Percentiles rank a stretch among this genome's conserved stretches.
Evolutionary conservation across 2,329 filamentous ascomycete genomes (phyloP).

Genomic region (Myriosclerotinia duriaeana): DNA sequence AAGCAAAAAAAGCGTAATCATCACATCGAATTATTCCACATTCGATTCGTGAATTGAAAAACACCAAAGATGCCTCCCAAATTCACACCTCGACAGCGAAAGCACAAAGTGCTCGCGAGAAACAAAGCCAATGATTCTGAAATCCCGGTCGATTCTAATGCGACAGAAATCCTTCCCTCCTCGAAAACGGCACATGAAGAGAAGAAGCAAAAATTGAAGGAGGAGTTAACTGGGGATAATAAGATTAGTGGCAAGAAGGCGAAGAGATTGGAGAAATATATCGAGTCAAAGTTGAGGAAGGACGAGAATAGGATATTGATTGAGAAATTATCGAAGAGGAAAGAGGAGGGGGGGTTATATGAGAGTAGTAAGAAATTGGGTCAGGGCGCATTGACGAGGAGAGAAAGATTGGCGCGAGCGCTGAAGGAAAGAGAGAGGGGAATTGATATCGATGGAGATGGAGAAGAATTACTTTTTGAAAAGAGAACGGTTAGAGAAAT

Average conservation of each 20-base stretch:
- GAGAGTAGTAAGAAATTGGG: constrained; percentile 77
- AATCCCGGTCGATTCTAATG: constrained; percentile 53
- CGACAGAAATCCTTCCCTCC: constrained; percentile 50
- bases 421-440: constrained; percentile 49
- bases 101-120: constrained; percentile 68
- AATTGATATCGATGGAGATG: constrained; percentile 37
- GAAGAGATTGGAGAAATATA: constrained; percentile 67
- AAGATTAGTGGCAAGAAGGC: constrained; percentile 66
- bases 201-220: constrained; percentile 56
- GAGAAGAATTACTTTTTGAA: constrained; percentile 55
- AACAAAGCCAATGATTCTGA: constrained; percentile 49
- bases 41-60: not conserved
- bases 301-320: constrained; percentile 86
- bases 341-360: constrained; percentile 79
- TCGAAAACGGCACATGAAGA: constrained; percentile 50
- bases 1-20: not conserved
- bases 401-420: constrained; percentile 63
- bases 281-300: constrained; percentile 88
- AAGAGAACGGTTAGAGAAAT: constrained; percentile 39
- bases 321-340: constrained; percentile 75
- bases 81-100: constrained; percentile 64
- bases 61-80: constrained; percentile 39
- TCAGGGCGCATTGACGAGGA: constrained; percentile 68
- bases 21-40: not conserved
- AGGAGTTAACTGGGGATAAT: constrained; percentile 50